phyloP scores from a whole-genome alignment of 495 filamentous ascomycete genomes.

The Tuber borchii region DNA sequence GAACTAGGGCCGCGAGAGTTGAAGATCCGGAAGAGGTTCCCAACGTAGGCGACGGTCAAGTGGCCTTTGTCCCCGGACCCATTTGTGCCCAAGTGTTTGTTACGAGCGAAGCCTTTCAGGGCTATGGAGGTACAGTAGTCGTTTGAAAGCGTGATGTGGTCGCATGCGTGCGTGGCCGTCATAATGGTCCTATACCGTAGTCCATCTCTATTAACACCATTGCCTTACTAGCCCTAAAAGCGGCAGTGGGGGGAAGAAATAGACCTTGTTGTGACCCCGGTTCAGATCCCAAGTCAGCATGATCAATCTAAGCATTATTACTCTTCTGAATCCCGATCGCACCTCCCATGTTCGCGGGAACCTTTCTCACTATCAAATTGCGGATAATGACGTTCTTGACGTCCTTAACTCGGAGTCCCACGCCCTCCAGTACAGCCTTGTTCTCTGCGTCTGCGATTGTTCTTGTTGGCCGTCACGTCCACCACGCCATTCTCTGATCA shows the following conservation, averaged over 20 bases:
- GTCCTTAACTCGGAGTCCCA: slow-evolving; percentile 50
- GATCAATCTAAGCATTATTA: slow-evolving; percentile 63
- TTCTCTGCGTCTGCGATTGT: slow-evolving; percentile 49
- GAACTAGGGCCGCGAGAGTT: slow-evolving; percentile 55
- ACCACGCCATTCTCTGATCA: slow-evolving; percentile 49
- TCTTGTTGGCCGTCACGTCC: slow-evolving; percentile 52
- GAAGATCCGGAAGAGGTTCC: slow-evolving; percentile 57
- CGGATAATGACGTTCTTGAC: slow-evolving; percentile 57
- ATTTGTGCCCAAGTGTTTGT: slow-evolving; percentile 54
- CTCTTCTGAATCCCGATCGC: slow-evolving; percentile 53
- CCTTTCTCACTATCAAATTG: slow-evolving; percentile 56
- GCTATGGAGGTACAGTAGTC: slow-evolving; percentile 47
- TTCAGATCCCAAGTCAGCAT: slow-evolving; percentile 57
- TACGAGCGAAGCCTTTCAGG: slow-evolving; percentile 59
- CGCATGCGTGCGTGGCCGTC: slow-evolving; percentile 55
- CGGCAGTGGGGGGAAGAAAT: too few species aligned
- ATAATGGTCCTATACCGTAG: slow-evolving; percentile 52
- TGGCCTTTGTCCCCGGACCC: slow-evolving; percentile 48
- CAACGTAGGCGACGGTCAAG: slow-evolving; percentile 56
- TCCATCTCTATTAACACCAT: not conserved
- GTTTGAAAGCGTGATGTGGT: slow-evolving; percentile 50
- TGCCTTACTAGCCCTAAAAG: not conserved
- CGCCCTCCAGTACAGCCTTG: slow-evolving; percentile 43
- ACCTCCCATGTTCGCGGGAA: slow-evolving; percentile 55
- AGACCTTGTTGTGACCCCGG: slow-evolving; percentile 49